These are phyloP conservation scores for Persicaria tinctoria DNA, from an alignment of 148 eudicot genomes.

Conservation along the genomic window DNA sequence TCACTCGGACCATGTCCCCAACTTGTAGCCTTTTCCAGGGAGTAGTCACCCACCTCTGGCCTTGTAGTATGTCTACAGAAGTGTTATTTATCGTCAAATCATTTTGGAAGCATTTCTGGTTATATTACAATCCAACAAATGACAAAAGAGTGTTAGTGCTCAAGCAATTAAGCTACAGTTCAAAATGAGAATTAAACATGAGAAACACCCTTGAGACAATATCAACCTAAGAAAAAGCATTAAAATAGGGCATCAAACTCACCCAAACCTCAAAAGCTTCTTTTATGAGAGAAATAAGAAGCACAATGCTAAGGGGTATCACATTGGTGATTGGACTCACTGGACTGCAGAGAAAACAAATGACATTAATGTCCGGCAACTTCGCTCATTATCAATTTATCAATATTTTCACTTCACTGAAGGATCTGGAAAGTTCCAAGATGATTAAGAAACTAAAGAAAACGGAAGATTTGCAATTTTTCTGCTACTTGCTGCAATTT, in stretches of 20 bases:
- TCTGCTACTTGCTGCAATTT: neutral
- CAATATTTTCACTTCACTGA: neutral
- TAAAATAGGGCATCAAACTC: constrained; percentile 27
- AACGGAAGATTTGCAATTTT: neutral
- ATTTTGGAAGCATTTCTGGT: constrained; percentile 94
- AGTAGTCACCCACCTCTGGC: constrained; percentile 52
- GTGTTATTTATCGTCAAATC: constrained; percentile 81
- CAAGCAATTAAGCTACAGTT: neutral
- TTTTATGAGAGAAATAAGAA: constrained; percentile 83
- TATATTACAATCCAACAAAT: constrained; percentile 15
- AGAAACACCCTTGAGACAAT: neutral
- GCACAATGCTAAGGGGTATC: constrained; percentile 81
- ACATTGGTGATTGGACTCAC: constrained; percentile 94
- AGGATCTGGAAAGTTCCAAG: neutral
- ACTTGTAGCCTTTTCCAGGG: constrained; percentile 93
- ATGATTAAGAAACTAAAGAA: neutral
- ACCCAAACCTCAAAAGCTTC: constrained; percentile 99
- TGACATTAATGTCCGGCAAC: constrained; percentile 15
- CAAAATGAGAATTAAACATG: neutral
- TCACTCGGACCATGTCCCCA: constrained; percentile 88
- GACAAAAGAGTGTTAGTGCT: constrained; percentile 3
- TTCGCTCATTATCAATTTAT: neutral
- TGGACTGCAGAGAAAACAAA: constrained; percentile 67
- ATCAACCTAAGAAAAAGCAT: constrained; percentile 5
- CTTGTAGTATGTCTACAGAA: constrained; percentile 60